Conservation (phyloP, 257 asterid genomes). For the Nicotiana benthamiana region DNA sequence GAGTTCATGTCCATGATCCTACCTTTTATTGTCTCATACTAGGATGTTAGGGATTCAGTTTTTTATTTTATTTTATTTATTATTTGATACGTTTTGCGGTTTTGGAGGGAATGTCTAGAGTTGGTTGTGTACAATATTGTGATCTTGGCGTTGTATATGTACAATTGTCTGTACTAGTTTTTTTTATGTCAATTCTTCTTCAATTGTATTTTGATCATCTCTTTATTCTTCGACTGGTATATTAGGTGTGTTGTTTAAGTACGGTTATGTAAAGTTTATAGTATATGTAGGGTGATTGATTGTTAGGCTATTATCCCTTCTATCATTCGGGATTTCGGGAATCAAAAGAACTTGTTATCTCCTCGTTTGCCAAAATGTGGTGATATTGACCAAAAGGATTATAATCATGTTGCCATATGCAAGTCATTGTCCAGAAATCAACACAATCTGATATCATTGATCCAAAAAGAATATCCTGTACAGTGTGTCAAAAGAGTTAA, state of each 20-base stretch:
- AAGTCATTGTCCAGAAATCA: not conserved
- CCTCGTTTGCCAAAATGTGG: no score
- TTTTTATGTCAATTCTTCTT: not conserved
- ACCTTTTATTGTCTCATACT: conserved; percentile 47
- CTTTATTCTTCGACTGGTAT: not conserved
- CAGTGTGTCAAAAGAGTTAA: not conserved
- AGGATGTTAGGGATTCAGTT: not conserved
- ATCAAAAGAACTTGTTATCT: no score
- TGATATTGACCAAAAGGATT: not conserved
- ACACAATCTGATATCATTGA: not conserved
- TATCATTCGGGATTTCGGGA: no score
- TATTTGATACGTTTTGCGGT: not conserved
- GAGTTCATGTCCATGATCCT: conserved; percentile 69
- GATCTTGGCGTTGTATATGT: not conserved
- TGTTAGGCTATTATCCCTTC: no score
- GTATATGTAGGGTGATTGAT: not conserved
- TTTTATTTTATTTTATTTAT: not conserved
- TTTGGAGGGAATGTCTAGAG: not conserved
- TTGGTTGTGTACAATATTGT: not conserved
- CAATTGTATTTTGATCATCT: not conserved
- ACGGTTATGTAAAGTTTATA: not conserved
- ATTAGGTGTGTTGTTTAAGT: not conserved
- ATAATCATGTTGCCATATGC: not conserved
- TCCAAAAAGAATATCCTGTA: not conserved
- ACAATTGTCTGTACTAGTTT: not conserved